Evolutionary conservation across 306 rosid genomes (phyloP), one percentile per base, ranked within the genome.

Genomic region (Delonix regia): DNA sequence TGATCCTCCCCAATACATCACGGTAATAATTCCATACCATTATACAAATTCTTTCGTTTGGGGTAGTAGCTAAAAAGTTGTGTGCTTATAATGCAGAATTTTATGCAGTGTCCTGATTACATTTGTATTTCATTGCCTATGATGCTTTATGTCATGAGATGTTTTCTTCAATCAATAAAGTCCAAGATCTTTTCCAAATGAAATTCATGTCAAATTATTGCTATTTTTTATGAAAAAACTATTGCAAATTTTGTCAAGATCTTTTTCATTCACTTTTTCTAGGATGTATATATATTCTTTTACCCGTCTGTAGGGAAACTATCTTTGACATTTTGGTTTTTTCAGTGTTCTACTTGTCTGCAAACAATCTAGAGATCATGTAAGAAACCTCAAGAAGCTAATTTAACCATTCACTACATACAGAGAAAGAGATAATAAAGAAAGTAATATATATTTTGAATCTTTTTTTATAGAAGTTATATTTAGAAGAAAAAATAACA

Each of bases 1-100:
- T 52, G 93, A 95, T 39, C 90, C 98, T 72, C 89, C 92, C 36
- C 91, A 79, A 71, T 89, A 89, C 76, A 80, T 95, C 71, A 87
- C 96, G 87, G 99, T 95, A 88, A 83, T 16, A 71, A 81, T 67
- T 68, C 69, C 42, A 33, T 18, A 45, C 63, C 74, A 51, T 13
- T 78, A 45, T 57, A 21, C 52, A 22, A 66, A 51, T 49, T 33
- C 30, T 75, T 71, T 59, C 34, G n/a, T 18, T 61, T 18, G 16
- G 39, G n/a, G n/a, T 12, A 67, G 21, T 76, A 10, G 36, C 19
- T 74, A 7, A 42, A 41, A 57, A 59, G 56, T 57, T 22, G 21
- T 22, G 53, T 72, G 61, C 39, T 69, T 28, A 38, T 49, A 2
- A 75, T 68, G 42, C 34, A 34, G 8, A 34, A 14, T 53, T 56